phyloP scores from a whole-genome alignment of 1,284 basidiomycete species.

The Blastosporella zonata region DNA sequence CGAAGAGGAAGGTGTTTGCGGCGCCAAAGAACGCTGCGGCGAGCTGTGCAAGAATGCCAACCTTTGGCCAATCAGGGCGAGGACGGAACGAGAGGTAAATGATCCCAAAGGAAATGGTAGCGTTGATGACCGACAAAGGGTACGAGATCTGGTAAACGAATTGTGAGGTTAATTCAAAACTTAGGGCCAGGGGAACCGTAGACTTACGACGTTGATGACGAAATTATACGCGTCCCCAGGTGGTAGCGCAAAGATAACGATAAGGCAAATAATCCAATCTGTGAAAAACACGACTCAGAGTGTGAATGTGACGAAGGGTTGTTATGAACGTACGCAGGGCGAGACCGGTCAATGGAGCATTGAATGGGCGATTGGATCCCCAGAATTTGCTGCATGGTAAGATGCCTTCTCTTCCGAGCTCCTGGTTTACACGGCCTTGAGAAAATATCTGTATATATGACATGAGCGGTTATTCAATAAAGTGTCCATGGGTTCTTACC shows the following conservation, averaged over 20 bases:
- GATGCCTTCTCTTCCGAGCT: slow-evolving; percentile 36
- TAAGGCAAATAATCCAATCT: slow-evolving; percentile 22
- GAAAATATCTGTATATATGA: slow-evolving; percentile 26
- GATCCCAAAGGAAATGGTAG: slow-evolving; percentile 35
- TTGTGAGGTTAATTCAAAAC: neutral
- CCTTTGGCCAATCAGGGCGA: slow-evolving; percentile 26
- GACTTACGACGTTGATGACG: slow-evolving; percentile 32
- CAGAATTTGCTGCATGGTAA: slow-evolving; percentile 36
- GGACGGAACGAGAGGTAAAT: slow-evolving; percentile 28
- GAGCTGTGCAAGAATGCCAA: slow-evolving; percentile 19
- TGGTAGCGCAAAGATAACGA: slow-evolving; percentile 33
- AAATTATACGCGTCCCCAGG: slow-evolving; percentile 36
- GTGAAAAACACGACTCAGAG: too few relatives aligned
- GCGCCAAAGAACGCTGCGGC: slow-evolving; percentile 30
- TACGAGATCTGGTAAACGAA: slow-evolving; percentile 28
- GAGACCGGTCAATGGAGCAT: slow-evolving; percentile 35
- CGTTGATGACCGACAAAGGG: slow-evolving; percentile 35
- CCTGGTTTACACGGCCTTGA: slow-evolving; percentile 38
- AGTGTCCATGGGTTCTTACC: slow-evolving; percentile 17
- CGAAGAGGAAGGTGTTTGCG: slow-evolving; percentile 34
- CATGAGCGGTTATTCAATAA: neutral
- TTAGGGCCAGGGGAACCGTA: neutral
- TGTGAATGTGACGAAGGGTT: neutral
- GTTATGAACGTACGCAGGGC: slow-evolving; percentile 18
- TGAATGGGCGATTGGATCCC: slow-evolving; percentile 35